These are phyloP conservation scores for Trichosporon sp. DNA, from an alignment of 1,284 basidiomycete genomes.

Conservation along the genomic window DNA sequence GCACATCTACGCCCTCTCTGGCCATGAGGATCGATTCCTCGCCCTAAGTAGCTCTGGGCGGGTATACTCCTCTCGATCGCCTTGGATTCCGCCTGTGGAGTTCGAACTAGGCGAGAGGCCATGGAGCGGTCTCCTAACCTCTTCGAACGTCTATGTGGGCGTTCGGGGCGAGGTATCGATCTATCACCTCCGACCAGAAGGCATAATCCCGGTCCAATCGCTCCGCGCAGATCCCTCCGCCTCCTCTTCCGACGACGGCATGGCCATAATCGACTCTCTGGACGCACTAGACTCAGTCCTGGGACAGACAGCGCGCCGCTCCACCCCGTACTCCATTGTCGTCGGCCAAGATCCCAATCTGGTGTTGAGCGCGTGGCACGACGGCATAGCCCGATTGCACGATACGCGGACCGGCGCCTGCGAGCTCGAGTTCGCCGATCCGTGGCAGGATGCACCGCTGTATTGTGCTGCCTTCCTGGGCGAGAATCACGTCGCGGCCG, in stretches of 20 bases:
- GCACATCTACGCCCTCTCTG: conserved; percentile 14
- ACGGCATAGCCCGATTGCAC: conserved; percentile 42
- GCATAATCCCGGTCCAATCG: neutral
- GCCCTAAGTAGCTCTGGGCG: conserved; percentile 23
- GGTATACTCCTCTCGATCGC: conserved; percentile 30
- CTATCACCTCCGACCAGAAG: neutral
- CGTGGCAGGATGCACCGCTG: conserved; percentile 42
- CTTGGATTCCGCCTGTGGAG: conserved; percentile 29
- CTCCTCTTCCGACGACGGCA: neutral
- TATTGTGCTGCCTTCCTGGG: conserved; percentile 40
- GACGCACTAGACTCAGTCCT: conserved; percentile 4
- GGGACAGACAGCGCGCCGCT: neutral
- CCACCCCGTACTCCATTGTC: conserved; percentile 14
- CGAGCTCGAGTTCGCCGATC: conserved; percentile 29
- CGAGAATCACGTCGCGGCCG: conserved; percentile 34
- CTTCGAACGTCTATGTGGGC: conserved; percentile 5
- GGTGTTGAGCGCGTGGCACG: conserved; percentile 45
- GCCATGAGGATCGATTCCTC: conserved; percentile 21
- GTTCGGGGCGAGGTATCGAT: conserved; percentile 10
- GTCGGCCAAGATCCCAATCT: neutral
- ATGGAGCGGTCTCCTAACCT: conserved; percentile 34
- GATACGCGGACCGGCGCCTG: conserved; percentile 32
- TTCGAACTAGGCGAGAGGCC: conserved; percentile 25
- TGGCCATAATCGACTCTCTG: neutral
- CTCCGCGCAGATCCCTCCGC: neutral